Base-by-base conservation (phyloP, 2,329 filamentous ascomycete species). In the Curvularia verruculosa region DNA sequence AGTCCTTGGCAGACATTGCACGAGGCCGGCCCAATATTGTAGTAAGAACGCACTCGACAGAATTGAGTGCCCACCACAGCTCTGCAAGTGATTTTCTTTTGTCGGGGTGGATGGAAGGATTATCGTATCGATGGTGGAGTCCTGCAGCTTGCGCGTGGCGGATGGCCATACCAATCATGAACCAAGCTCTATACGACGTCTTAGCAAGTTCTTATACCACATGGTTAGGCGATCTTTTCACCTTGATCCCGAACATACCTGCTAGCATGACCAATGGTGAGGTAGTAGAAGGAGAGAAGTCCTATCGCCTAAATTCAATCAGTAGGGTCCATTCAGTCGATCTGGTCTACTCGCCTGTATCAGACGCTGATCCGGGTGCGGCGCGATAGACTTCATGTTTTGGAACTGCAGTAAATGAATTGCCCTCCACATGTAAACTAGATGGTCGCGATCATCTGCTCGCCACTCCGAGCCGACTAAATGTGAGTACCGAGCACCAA, bases 11-110 rank as follows among this genome's bases (percentile, higher is more conserved):
- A 8, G 61, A 54, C 19, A 77, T 67, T 6, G 68, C 61, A 19
- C 67, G 69, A 21, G 77, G 72, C 12, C 76, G 69, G 0, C 77
- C 77, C 8, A 71, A 73, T 34, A 78, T 71, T 3, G 70, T 59
- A 19, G 71, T 69, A 5, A 78, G 52, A 1, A 73, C 53, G 21
- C 66, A 65, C 54, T 79, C 77, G 19, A 76, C 45, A 1, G 66
- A 68, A 39, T 73, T 71, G 8, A 79, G 50, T 21, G 71, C 69
- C 72, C 77, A 77, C 77, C 77, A 79, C 18, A 73, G 66, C 19
- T 69, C 67, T 18, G 70, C 64, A 31, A 72, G 53, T 4, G 61
- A 63, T 54, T 77, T 75, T 55, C 67, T 74, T 21, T 65, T 55
- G 10, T 58, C 41, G 3, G 57, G 46, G 6, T 55, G 28, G 5